These are phyloP conservation scores for Stemphylium vesicarium DNA, from an alignment of 2,329 filamentous ascomycete species.

Conservation along the genomic window DNA sequence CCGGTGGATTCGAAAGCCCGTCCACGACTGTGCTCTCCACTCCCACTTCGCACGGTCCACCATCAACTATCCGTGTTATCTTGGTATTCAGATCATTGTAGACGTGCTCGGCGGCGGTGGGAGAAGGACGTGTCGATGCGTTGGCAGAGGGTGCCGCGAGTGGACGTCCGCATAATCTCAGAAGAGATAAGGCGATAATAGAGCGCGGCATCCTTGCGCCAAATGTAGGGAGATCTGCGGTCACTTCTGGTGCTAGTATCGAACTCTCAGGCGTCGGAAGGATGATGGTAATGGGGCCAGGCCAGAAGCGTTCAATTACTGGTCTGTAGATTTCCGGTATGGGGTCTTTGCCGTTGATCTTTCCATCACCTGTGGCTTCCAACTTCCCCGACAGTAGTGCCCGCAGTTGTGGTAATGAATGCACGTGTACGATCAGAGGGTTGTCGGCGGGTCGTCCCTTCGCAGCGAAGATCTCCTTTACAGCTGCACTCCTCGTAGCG, in stretches of 20 bases:
- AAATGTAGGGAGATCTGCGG: constrained; percentile 82
- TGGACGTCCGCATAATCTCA: constrained; percentile 76
- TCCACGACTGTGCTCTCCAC: constrained; percentile 98
- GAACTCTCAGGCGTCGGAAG: constrained; percentile 75
- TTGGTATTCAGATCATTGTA: constrained; percentile 80
- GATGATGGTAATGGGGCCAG: constrained; percentile 89
- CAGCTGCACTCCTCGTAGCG: constrained; percentile 82
- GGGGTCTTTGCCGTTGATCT: constrained; percentile 40
- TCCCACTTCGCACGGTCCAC: constrained; percentile 83
- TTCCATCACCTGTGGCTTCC: neutral
- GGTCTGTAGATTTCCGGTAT: constrained; percentile 79
- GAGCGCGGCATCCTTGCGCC: constrained; percentile 89
- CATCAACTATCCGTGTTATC: constrained; percentile 88
- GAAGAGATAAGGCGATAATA: constrained; percentile 84
- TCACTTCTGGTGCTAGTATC: constrained; percentile 86
- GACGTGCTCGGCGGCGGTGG: constrained; percentile 89
- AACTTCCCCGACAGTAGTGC: constrained; percentile 58
- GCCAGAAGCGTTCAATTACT: constrained; percentile 87
- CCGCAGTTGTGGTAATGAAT: constrained; percentile 78
- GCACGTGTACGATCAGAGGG: constrained; percentile 90
- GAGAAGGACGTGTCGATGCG: constrained; percentile 89
- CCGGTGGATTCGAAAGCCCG: constrained; percentile 79
- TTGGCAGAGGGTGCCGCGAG: constrained; percentile 94
- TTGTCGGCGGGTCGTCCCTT: constrained; percentile 94
- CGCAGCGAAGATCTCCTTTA: constrained; percentile 88